phyloP scores from a whole-genome alignment of 176 grass and related monocot species.

The Zoysia japonica region DNA sequence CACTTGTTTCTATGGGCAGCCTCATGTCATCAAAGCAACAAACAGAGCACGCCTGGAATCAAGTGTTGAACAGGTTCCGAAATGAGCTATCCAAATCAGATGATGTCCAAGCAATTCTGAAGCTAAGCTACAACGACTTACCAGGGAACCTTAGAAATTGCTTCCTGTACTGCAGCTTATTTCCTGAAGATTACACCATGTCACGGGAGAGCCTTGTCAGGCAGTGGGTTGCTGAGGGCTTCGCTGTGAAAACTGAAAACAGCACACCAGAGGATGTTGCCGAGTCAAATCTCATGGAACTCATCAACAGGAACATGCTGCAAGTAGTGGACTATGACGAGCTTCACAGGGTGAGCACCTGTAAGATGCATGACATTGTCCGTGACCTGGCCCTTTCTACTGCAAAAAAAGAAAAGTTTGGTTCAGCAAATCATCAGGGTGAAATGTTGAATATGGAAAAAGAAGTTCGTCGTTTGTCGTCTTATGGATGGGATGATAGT shows the following conservation, averaged over 20 bases:
- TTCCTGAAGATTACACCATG: constrained; percentile 49
- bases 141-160: constrained; percentile 46
- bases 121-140: constrained; percentile 15
- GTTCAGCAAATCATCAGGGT: background rate
- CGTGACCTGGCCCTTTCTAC: constrained; percentile 42
- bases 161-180: constrained; percentile 54
- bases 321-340: constrained; percentile 42
- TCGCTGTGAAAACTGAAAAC: constrained; percentile 21
- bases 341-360: constrained; percentile 30
- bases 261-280: constrained; percentile 60
- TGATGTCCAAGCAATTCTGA: constrained; percentile 16
- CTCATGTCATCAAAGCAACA: constrained; percentile 21
- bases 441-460: background rate
- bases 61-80: constrained; percentile 10
- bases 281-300: constrained; percentile 44
- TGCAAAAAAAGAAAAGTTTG: constrained; percentile 48
- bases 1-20: constrained; percentile 25
- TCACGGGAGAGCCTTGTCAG: constrained; percentile 50
- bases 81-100: background rate
- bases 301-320: constrained; percentile 50
- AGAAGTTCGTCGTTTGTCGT: constrained; percentile 34
- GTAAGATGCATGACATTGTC: constrained; percentile 52
- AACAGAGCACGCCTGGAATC: constrained; percentile 2
- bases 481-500: constrained; percentile 15
- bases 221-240: constrained; percentile 63